Percentiles rank a stretch among this genome's conserved stretches.
These are phyloP conservation scores for Scutellaria minor DNA, from an alignment of 257 asterid genomes.

Conservation along the genomic window DNA sequence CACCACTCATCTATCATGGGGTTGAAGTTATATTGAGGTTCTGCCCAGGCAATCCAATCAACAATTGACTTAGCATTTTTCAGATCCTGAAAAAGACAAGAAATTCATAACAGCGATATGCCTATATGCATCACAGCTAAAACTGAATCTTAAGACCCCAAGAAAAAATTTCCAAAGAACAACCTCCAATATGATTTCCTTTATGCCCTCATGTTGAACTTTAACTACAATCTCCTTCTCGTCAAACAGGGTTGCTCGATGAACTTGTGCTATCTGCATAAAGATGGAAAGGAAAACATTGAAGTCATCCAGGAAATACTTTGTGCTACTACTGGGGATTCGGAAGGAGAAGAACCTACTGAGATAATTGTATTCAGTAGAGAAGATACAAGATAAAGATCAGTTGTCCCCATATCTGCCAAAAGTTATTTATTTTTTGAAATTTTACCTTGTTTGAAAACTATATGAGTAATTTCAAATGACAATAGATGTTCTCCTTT, in stretches of 20 bases:
- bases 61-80: conserved; percentile 90
- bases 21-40: conserved; percentile 91
- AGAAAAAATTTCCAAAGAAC: conserved; percentile 11
- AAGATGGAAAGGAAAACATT: conserved; percentile 23
- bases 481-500: not conserved
- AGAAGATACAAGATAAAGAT: conserved; percentile 16
- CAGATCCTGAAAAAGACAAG: conserved; percentile 67
- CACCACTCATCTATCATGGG: conserved; percentile 99
- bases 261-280: conserved; percentile 97
- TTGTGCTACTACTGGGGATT: not conserved
- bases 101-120: conserved; percentile 30
- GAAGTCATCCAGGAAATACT: conserved; percentile 28
- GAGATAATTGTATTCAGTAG: not conserved
- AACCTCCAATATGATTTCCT: conserved; percentile 90
- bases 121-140: conserved; percentile 16
- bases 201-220: conserved; percentile 93
- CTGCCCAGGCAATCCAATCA: conserved; percentile 99
- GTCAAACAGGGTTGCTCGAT: conserved; percentile 84
- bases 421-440: conserved; percentile 7
- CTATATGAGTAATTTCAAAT: conserved; percentile 14
- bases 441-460: not conserved
- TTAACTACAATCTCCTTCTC: conserved; percentile 89
- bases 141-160: conserved; percentile 27
- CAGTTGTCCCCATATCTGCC: conserved; percentile 12
- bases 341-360: conserved; percentile 4